Base-by-base conservation (phyloP, 1,284 basidiomycete species). In the Pterulicium gracile region DNA sequence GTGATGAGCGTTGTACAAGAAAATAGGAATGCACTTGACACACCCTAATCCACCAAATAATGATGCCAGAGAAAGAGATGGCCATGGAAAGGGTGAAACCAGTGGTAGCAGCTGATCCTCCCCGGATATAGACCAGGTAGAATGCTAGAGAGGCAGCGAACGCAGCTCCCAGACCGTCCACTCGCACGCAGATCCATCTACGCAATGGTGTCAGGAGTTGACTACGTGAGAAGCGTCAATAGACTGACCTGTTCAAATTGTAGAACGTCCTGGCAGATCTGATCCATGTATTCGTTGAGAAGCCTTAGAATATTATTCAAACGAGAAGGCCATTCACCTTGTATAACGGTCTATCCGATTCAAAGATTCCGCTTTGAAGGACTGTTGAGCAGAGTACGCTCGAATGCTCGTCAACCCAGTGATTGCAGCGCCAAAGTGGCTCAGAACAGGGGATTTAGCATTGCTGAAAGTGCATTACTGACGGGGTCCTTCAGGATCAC, bases 341-440 rank as follows among this genome's bases (percentile, higher is more conserved):
- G 66, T 64, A 54, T 72, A 77, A 27, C 61, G 62, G 51, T 80
- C 67, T 39, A 79, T 70, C 14, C 70, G 63, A 3, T 55, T 51
- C 45, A 65, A 56, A 1, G 72, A 69, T 52, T 76, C 70, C n/a
- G 54, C 42, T 47, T 58, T 65, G 61, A 79, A 77, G 1, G 60
- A 52, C 18, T 60, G 47, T 55, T 80, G 68, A 14, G 73, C 74
- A 3, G 70, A 70, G 54, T 75, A 80, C 7, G 78, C 78, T 19
- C 80, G 71, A 44, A 83, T 74, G 3, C 79, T 81, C 2, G 71
- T 66, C 24, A 89, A 65, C 21, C 87, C 86, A 13, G 71, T 61
- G 32, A 87, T 72, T 0, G 81, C 75, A 19, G 81, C 75, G 13
- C 80, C 77, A 54, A 89, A 83, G 55, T 83, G 79, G 41, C 76